A percentile compares a stretch with the other conserved stretches of the same genome.
These are phyloP conservation scores for Stachybotrys chartarum DNA, from an alignment of 2,329 filamentous ascomycete species.

Conservation along the genomic window DNA sequence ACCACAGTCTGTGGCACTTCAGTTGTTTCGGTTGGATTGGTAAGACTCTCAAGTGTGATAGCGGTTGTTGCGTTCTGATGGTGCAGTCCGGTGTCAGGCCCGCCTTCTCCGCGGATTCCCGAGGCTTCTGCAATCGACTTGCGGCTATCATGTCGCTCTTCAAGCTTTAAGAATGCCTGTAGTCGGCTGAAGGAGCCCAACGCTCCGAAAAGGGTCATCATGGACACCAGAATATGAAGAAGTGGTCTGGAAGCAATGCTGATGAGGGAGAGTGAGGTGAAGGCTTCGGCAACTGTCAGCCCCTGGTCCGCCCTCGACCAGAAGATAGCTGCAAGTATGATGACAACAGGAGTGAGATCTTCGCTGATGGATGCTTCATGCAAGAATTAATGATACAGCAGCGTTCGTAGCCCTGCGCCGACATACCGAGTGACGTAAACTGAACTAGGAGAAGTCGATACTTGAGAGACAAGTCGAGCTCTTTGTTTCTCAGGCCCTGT, in stretches of 20 bases:
- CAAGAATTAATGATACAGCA: neutral
- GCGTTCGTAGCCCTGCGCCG: too few relatives aligned
- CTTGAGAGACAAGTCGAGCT: slow-evolving; percentile 28
- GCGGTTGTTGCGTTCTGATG: neutral
- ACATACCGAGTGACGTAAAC: slow-evolving; percentile 19
- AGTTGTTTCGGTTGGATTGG: neutral
- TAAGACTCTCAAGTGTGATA: neutral
- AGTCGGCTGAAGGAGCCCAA: slow-evolving; percentile 24
- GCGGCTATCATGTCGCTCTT: slow-evolving; percentile 12
- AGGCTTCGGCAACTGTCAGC: slow-evolving; percentile 23
- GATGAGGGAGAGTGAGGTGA: slow-evolving; percentile 28
- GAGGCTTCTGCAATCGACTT: neutral
- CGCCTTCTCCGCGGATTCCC: neutral
- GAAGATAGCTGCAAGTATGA: slow-evolving; percentile 26
- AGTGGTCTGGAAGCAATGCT: slow-evolving; percentile 23
- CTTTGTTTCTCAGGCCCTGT: slow-evolving; percentile 25
- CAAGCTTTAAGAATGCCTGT: slow-evolving; percentile 21
- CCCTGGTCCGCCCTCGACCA: slow-evolving; percentile 19
- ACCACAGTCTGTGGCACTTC: neutral
- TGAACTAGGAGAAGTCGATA: slow-evolving; percentile 27
- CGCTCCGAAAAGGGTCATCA: slow-evolving; percentile 24
- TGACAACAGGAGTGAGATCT: slow-evolving; percentile 20
- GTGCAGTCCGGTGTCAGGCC: neutral
- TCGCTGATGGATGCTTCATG: slow-evolving; percentile 5
- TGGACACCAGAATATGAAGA: slow-evolving; percentile 21